Percentiles rank a stretch among this genome's conserved stretches.
phyloP scores from a whole-genome alignment of 495 filamentous ascomycete genomes.

The Collariella sp. region DNA sequence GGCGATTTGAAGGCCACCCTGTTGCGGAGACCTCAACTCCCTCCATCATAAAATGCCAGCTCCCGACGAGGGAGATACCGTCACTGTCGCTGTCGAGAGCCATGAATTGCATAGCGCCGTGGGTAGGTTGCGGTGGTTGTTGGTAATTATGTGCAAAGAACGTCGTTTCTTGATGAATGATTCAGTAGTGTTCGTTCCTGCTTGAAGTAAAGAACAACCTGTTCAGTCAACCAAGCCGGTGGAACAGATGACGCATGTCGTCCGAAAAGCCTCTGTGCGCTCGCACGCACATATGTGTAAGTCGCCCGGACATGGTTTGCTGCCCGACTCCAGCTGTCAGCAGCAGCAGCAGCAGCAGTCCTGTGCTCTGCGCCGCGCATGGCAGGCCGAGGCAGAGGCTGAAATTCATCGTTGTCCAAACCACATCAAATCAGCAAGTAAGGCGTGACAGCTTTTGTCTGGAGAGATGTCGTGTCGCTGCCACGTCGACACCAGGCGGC shows the following conservation, averaged over 20 bases:
- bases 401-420: not conserved
- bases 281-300: not conserved
- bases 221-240: not conserved
- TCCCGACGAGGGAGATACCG: not conserved
- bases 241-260: not conserved
- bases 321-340: not conserved
- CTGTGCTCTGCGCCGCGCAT: not conserved
- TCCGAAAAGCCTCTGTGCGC: not conserved
- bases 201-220: not conserved
- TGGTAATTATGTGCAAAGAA: too few relatives aligned
- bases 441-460: conserved; percentile 10
- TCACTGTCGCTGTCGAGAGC: not conserved
- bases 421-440: conserved; percentile 1
- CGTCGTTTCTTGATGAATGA: too few relatives aligned
- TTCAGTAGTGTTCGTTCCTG: not conserved
- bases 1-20: not conserved
- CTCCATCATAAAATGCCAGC: not conserved
- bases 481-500: conserved; percentile 5
- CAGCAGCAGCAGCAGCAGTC: not conserved
- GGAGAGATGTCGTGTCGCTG: not conserved
- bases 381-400: conserved; percentile 2
- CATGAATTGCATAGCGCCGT: not conserved
- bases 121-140: not conserved
- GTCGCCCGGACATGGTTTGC: not conserved
- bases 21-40: not conserved